phyloP scores from a whole-genome alignment of 345 rosid genomes.

The Noccaea bulbosa region DNA sequence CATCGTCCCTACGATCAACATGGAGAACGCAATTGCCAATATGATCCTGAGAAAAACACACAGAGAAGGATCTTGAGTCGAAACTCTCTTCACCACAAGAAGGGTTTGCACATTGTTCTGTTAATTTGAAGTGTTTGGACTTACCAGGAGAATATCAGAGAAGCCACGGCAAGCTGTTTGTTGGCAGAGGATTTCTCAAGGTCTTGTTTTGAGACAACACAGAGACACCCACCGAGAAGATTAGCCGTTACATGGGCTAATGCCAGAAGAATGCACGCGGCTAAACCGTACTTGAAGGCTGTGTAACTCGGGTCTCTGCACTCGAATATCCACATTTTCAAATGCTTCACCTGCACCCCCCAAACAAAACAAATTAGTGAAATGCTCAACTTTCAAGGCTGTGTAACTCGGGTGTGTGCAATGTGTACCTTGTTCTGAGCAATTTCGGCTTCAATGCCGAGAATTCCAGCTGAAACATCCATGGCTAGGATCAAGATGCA shows the following conservation, averaged over 20 bases:
- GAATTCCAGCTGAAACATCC: conserved; percentile 50
- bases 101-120: conserved; percentile 21
- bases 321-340: conserved; percentile 71
- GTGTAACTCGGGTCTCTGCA: conserved; percentile 77
- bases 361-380: neutral
- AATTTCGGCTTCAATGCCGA: conserved; percentile 47
- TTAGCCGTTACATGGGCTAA: conserved; percentile 69
- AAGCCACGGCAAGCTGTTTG: conserved; percentile 74
- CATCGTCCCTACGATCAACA: conserved; percentile 72
- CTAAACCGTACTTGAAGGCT: conserved; percentile 78
- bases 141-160: conserved; percentile 86
- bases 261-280: conserved; percentile 64
- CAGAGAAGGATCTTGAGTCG: conserved; percentile 44
- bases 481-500: conserved; percentile 47
- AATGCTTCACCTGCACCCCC: conserved; percentile 64
- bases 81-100: conserved; percentile 9
- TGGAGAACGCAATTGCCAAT: conserved; percentile 66
- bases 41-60: conserved; percentile 56
- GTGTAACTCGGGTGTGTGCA: neutral
- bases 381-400: neutral
- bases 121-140: conserved; percentile 3
- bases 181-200: conserved; percentile 58
- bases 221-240: conserved; percentile 73
- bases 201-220: conserved; percentile 62
- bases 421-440: conserved; percentile 50